Conservation (phyloP, 257 asterid species). For the Scutellaria barbata region DNA sequence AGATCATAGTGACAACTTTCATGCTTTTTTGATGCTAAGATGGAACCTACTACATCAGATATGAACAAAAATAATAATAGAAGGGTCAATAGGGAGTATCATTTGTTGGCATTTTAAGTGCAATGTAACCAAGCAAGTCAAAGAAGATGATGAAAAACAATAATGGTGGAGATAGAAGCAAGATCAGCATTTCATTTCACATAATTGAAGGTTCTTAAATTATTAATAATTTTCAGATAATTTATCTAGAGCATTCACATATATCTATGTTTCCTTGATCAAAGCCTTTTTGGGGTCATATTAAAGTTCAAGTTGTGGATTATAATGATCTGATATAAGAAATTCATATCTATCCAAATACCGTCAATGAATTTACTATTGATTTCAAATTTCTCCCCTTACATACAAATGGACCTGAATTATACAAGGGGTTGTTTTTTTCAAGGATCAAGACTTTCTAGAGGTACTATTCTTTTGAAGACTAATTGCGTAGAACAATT, state of each 20-base stretch:
- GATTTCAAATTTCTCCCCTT: too few species aligned
- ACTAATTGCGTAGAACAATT: not conserved
- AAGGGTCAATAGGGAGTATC: conserved; percentile 25
- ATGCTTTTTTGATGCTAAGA: conserved; percentile 21
- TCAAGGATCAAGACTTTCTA: not conserved
- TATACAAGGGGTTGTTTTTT: not conserved
- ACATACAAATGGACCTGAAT: too few species aligned
- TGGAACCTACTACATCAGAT: conserved; percentile 32
- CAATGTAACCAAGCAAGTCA: conserved; percentile 36
- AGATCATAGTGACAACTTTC: conserved; percentile 22
- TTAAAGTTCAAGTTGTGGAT: too few species aligned
- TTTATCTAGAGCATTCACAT: not conserved
- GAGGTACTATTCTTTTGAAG: not conserved
- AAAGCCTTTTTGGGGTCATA: too few species aligned
- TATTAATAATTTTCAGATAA: not conserved
- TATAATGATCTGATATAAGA: too few species aligned
- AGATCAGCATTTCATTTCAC: not conserved
- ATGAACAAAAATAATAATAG: conserved; percentile 26
- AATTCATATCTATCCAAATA: too few species aligned
- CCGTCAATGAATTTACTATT: too few species aligned
- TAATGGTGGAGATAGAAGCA: conserved; percentile 16
- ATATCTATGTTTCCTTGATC: too few species aligned
- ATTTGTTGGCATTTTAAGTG: conserved; percentile 33
- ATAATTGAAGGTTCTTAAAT: not conserved
- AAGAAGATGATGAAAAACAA: conserved; percentile 12